A percentile compares a stretch with the other conserved stretches of the same genome.
Conservation (phyloP, 768 basidiomycete genomes). For the Roridomyces roridus region DNA sequence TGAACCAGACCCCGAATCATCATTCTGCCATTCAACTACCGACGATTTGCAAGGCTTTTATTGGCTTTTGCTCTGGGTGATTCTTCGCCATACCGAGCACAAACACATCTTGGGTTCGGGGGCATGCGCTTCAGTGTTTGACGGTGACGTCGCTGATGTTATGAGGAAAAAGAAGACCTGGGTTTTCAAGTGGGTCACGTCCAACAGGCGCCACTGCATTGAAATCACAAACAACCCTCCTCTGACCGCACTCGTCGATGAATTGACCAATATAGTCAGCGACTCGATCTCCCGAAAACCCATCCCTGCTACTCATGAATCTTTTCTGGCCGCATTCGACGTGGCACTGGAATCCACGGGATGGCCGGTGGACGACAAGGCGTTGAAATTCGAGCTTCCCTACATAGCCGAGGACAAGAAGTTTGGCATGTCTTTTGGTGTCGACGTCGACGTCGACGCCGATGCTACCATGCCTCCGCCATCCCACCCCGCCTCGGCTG, state of each 20-base stretch:
- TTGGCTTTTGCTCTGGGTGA: slow-evolving; percentile 13
- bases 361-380: neutral
- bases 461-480: too few relatives aligned
- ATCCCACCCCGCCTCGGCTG: too few relatives aligned
- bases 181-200: neutral
- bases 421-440: too few relatives aligned
- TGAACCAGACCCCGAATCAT: neutral
- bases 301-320: neutral
- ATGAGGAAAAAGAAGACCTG: neutral
- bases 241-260: neutral
- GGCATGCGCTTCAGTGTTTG: neutral
- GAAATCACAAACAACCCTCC: neutral
- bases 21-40: neutral
- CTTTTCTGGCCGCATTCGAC: neutral
- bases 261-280: neutral
- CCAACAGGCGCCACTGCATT: neutral
- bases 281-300: neutral
- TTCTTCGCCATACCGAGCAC: slow-evolving; percentile 11
- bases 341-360: neutral
- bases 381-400: neutral
- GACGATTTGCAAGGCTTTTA: slow-evolving; percentile 16
- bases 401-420: too few relatives aligned
- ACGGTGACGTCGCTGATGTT: neutral
- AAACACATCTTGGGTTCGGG: neutral
- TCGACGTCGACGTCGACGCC: neutral